Conservation (phyloP, 805 yeast genomes). For the Alloascoidea africana region DNA sequence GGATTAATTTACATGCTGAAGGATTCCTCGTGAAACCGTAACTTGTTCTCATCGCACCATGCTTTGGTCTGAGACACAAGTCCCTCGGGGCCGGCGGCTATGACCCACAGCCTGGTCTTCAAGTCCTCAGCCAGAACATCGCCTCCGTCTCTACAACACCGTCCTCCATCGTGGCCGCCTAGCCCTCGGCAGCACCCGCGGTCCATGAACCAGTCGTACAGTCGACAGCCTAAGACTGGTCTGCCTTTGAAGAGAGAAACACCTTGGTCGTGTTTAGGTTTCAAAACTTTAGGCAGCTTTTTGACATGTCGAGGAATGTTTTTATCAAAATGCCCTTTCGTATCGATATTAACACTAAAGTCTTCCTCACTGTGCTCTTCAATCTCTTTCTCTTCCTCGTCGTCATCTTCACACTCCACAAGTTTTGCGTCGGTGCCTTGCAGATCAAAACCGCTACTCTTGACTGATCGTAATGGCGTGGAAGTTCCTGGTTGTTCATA, state of each 20-base stretch:
- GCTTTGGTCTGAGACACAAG: slow-evolving; percentile 24
- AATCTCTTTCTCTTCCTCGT: not conserved
- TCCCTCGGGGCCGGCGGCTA: not conserved
- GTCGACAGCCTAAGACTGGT: slow-evolving; percentile 1
- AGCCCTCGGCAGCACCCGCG: not conserved
- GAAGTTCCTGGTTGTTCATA: not conserved
- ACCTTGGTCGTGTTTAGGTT: not conserved
- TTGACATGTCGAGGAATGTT: not conserved
- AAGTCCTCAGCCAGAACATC: not conserved
- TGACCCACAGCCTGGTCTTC: not conserved
- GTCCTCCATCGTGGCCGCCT: not conserved
- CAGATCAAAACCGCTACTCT: not conserved
- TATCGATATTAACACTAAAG: not conserved
- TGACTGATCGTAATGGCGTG: not conserved
- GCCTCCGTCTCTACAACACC: not conserved
- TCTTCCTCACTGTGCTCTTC: not conserved
- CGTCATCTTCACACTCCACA: too few species aligned
- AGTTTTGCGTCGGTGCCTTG: not conserved
- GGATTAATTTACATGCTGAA: too few species aligned
- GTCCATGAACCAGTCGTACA: slow-evolving; percentile 1
- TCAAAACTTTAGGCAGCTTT: not conserved
- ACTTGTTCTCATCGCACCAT: slow-evolving; percentile 34
- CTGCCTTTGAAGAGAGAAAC: not conserved
- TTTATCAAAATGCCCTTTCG: not conserved
- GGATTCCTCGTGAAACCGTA: not conserved